phyloP scores from a whole-genome alignment of 345 rosid species.

The Draba incana region DNA sequence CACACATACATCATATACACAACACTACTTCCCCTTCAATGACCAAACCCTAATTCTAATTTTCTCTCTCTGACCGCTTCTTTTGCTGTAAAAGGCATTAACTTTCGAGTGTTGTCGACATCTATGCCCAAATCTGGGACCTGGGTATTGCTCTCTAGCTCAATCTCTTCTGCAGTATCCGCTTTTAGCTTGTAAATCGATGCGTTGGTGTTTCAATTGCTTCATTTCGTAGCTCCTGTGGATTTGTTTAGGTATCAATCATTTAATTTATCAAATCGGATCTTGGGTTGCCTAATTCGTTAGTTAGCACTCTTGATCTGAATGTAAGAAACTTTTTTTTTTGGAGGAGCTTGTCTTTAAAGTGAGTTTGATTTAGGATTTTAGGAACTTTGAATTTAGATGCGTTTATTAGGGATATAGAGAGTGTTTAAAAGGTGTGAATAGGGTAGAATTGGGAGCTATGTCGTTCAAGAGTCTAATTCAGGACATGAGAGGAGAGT shows the following conservation, averaged over 20 bases:
- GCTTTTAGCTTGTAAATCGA: not conserved
- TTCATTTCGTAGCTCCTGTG: not conserved
- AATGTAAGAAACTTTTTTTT: not conserved
- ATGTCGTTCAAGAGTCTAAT: constrained; percentile 75
- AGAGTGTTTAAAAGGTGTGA: constrained; percentile 2
- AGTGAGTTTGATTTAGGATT: constrained; percentile 28
- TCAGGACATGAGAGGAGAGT: constrained; percentile 80
- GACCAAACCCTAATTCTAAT: constrained; percentile 44
- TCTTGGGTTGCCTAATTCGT: constrained; percentile 4
- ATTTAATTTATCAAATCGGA: not conserved
- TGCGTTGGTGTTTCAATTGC: not conserved
- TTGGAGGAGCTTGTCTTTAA: not conserved
- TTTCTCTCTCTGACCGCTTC: constrained; percentile 31
- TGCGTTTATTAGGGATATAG: constrained; percentile 10
- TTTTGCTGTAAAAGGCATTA: constrained; percentile 14
- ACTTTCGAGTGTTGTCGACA: constrained; percentile 25
- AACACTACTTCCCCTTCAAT: not conserved
- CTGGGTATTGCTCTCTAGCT: constrained; percentile 17
- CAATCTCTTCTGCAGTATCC: not conserved
- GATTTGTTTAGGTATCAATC: not conserved
- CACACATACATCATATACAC: not conserved
- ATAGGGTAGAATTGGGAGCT: constrained; percentile 11
- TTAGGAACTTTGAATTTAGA: constrained; percentile 17
- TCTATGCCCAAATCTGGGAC: constrained; percentile 31
- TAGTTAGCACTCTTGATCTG: constrained; percentile 22